Evolutionary conservation across 495 filamentous ascomycete species (phyloP).

Genomic region (Xylaria bambusicola): DNA sequence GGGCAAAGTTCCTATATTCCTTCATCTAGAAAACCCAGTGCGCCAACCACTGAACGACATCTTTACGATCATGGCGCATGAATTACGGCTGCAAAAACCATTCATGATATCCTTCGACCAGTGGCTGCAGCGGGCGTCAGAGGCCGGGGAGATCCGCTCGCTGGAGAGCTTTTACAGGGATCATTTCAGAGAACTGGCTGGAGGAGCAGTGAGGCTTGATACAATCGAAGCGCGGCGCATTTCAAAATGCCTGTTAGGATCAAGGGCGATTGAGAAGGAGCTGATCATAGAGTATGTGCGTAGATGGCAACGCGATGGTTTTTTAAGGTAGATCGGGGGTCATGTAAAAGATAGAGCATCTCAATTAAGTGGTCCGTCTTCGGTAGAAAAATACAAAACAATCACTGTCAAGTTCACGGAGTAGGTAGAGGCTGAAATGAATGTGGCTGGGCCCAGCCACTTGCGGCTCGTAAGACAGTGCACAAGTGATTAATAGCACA

Average conservation of each 20-base stretch:
- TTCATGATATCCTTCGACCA: constrained; percentile 31
- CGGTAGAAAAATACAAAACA: too few relatives aligned
- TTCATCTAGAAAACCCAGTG: constrained; percentile 44
- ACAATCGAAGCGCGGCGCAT: constrained; percentile 23
- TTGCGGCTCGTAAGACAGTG: too few relatives aligned
- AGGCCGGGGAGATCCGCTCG: constrained; percentile 24
- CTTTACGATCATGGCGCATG: constrained; percentile 28
- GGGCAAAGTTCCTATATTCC: constrained; percentile 23
- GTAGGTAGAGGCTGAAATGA: too few relatives aligned
- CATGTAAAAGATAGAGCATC: too few relatives aligned
- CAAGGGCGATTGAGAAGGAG: constrained; percentile 22
- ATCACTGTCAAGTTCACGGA: too few relatives aligned
- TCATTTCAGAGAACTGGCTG: constrained; percentile 30
- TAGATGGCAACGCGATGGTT: constrained; percentile 16
- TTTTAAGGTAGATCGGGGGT: constrained; percentile 14
- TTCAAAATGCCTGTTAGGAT: constrained; percentile 23
- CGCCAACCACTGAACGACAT: constrained; percentile 38
- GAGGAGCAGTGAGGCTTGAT: constrained; percentile 29
- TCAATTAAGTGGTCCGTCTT: too few relatives aligned
- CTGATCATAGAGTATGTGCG: constrained; percentile 28
- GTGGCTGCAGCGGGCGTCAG: constrained; percentile 34
- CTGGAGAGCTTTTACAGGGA: constrained; percentile 31
- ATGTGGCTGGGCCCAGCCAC: too few relatives aligned
- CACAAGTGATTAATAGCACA: too few relatives aligned
- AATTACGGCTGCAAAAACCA: constrained; percentile 23